Evolutionary conservation across 306 rosid species (phyloP).

Genomic region (Dryas drummondii): DNA sequence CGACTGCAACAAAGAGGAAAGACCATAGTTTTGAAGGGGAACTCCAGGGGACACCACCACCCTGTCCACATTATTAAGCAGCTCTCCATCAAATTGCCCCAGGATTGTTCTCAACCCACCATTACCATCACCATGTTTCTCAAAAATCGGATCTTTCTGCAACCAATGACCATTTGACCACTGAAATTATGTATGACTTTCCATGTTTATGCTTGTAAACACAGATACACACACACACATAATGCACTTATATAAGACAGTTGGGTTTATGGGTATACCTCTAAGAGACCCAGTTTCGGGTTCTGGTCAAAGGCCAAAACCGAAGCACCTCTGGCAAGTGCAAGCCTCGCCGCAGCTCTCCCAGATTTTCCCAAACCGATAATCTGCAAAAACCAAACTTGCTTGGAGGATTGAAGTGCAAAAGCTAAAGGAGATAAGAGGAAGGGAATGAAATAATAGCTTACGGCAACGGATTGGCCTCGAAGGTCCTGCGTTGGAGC

Average conservation of each 20-base stretch:
- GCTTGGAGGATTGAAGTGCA: neutral
- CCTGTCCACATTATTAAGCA: slow-evolving; percentile 23
- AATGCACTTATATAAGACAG: neutral
- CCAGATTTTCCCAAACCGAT: slow-evolving; percentile 40
- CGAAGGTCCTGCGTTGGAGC: slow-evolving; percentile 24
- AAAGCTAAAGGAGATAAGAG: neutral
- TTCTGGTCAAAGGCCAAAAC: slow-evolving; percentile 33
- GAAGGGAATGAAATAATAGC: neutral
- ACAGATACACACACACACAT: neutral
- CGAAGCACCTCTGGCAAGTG: slow-evolving; percentile 36
- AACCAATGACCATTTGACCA: neutral
- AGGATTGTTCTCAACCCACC: slow-evolving; percentile 32
- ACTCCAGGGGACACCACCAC: slow-evolving; percentile 42
- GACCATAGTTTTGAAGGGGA: slow-evolving; percentile 21
- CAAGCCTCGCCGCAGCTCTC: slow-evolving; percentile 35
- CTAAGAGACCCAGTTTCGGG: slow-evolving; percentile 22
- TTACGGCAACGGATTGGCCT: slow-evolving; percentile 36
- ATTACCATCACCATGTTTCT: slow-evolving; percentile 8
- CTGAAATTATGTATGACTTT: neutral
- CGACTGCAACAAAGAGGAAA: slow-evolving; percentile 18
- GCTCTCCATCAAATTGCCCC: slow-evolving; percentile 22
- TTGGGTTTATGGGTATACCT: slow-evolving; percentile 2
- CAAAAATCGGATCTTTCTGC: slow-evolving; percentile 30
- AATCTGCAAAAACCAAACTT: slow-evolving; percentile 14
- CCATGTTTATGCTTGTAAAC: neutral